A percentile compares a stretch with the other conserved stretches of the same genome.
Conservation (phyloP, 169 alveolate genomes). For the Plasmodium vivax region DNA sequence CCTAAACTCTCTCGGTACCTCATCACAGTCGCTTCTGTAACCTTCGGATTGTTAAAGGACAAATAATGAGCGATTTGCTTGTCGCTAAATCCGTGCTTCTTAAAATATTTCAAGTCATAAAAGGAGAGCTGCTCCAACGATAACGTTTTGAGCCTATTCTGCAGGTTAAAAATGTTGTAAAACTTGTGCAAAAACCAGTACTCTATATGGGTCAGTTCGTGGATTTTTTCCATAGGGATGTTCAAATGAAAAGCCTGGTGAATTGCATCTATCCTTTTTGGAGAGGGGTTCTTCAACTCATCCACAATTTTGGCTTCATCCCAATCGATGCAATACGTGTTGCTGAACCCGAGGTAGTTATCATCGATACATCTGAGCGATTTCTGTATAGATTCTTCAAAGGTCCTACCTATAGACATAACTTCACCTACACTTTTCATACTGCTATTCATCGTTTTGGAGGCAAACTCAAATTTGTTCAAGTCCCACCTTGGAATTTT, state of each 20-base stretch:
- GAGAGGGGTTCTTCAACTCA: constrained; percentile 80
- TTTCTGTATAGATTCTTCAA: constrained; percentile 92
- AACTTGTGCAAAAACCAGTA: constrained; percentile 89
- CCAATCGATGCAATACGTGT: constrained; percentile 76
- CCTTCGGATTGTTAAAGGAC: constrained; percentile 28
- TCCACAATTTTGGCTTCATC: constrained; percentile 72
- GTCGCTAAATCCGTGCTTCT: constrained; percentile 86
- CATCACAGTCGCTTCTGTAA: constrained; percentile 83
- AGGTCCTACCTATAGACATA: constrained; percentile 92
- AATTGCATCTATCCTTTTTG: constrained; percentile 86
- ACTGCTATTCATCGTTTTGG: constrained; percentile 85
- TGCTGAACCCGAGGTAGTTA: constrained; percentile 78
- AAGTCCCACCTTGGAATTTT: constrained; percentile 93
- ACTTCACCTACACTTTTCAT: constrained; percentile 94
- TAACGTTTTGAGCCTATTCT: constrained; percentile 21
- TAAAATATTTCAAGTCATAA: constrained; percentile 78
- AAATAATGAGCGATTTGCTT: constrained; percentile 79
- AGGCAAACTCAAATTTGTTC: constrained; percentile 88
- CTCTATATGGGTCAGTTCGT: constrained; percentile 85
- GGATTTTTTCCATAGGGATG: constrained; percentile 84
- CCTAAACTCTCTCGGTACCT: constrained; percentile 75
- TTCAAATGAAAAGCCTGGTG: constrained; percentile 89
- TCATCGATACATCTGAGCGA: constrained; percentile 88
- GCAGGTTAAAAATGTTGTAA: constrained; percentile 78
- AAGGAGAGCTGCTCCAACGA: constrained; percentile 43